These are phyloP conservation scores for Aspergillus jensenii DNA, from an alignment of 2,329 filamentous ascomycete genomes.

Conservation along the genomic window DNA sequence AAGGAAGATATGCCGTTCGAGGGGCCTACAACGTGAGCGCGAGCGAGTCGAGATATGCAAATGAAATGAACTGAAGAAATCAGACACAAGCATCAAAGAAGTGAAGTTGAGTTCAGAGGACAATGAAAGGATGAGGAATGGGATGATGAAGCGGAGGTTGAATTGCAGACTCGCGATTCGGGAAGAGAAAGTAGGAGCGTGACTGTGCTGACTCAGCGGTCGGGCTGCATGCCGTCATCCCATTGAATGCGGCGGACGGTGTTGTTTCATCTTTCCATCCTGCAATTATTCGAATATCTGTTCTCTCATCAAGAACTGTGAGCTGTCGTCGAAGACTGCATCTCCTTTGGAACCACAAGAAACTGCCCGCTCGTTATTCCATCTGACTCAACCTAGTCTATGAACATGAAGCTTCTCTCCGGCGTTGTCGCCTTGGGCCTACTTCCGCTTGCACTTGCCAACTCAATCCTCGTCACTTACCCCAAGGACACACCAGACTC, in stretches of 20 bases:
- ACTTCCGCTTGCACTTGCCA: slow-evolving; percentile 64
- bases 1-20: neutral
- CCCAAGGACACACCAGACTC: slow-evolving; percentile 66
- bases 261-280: too few relatives aligned
- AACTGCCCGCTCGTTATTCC: neutral
- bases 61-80: slow-evolving; percentile 3
- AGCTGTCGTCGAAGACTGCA: neutral
- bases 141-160: neutral
- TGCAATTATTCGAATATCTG: too few relatives aligned
- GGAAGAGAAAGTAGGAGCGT: slow-evolving; percentile 9
- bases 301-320: neutral
- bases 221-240: slow-evolving; percentile 5
- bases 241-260: neutral
- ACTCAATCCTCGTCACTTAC: slow-evolving; percentile 77
- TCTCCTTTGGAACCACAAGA: neutral
- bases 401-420: slow-evolving; percentile 64
- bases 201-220: slow-evolving; percentile 13
- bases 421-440: slow-evolving; percentile 57
- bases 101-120: neutral
- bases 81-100: neutral
- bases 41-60: neutral
- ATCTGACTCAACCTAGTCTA: neutral
- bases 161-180: slow-evolving; percentile 5
- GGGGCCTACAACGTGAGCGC: neutral
- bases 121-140: neutral